A percentile compares a stretch with the other conserved stretches of the same genome.
phyloP scores from a whole-genome alignment of 768 basidiomycete species.

The Podaxis sp. region DNA sequence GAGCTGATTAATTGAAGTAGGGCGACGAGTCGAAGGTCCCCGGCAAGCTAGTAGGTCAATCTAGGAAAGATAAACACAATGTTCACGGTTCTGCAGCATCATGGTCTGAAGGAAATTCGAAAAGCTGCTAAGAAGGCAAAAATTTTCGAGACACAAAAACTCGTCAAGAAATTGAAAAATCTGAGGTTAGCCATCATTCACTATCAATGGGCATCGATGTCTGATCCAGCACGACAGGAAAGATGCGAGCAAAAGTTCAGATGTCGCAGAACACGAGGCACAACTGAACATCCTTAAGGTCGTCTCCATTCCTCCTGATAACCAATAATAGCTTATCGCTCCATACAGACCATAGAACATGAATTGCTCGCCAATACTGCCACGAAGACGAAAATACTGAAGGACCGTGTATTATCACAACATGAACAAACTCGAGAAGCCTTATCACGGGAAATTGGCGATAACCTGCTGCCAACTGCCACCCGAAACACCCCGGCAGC shows the following conservation, averaged over 20 bases:
- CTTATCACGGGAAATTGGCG: slow-evolving; percentile 43
- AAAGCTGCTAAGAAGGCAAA: slow-evolving; percentile 82
- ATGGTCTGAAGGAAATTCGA: slow-evolving; percentile 66
- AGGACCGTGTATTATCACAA: slow-evolving; percentile 58
- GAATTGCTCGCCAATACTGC: slow-evolving; percentile 63
- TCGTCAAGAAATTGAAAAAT: slow-evolving; percentile 79
- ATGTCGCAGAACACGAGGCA: slow-evolving; percentile 49
- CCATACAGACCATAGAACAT: slow-evolving; percentile 50
- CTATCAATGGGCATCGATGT: neutral
- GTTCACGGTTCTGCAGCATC: slow-evolving; percentile 50
- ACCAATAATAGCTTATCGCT: slow-evolving; percentile 9
- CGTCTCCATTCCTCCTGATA: neutral
- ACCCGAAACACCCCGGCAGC: slow-evolving; percentile 41
- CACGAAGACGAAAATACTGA: slow-evolving; percentile 70
- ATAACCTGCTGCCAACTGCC: slow-evolving; percentile 30
- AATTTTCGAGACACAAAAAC: slow-evolving; percentile 74
- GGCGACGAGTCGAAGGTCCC: slow-evolving; percentile 41
- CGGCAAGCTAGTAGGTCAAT: slow-evolving; percentile 54
- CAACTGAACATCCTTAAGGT: slow-evolving; percentile 72
- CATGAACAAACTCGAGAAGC: slow-evolving; percentile 46
- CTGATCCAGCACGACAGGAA: slow-evolving; percentile 21
- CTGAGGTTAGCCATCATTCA: slow-evolving; percentile 44
- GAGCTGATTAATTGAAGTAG: slow-evolving; percentile 24
- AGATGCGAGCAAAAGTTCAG: slow-evolving; percentile 35
- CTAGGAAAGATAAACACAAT: neutral